Conservation (phyloP, 768 basidiomycete species). For the Pleurotus citrinopileatus region DNA sequence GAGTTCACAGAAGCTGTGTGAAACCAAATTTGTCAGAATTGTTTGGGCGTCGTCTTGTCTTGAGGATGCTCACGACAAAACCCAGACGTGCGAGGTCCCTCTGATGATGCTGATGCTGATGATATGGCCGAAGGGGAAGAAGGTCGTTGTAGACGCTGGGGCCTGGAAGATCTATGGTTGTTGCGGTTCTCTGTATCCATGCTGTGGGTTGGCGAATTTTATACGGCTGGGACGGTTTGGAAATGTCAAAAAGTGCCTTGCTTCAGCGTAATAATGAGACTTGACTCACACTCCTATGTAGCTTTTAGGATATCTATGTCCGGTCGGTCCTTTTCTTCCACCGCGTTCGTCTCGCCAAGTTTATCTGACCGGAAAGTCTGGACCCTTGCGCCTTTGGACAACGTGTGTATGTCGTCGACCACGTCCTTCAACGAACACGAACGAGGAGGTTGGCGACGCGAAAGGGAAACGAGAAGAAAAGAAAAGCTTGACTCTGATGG, state of each 20-base stretch:
- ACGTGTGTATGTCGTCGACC: no score
- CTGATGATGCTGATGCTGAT: slow-evolving; percentile 9
- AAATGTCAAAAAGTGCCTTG: not conserved
- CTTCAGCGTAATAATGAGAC: not conserved
- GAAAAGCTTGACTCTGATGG: not conserved
- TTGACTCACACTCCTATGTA: not conserved
- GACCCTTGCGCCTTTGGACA: no score
- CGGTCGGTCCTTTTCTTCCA: slow-evolving; percentile 1
- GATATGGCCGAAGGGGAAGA: slow-evolving; percentile 5
- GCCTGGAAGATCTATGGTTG: not conserved
- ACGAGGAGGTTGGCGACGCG: not conserved
- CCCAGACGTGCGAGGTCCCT: not conserved
- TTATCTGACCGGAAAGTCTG: no score
- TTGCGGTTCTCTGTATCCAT: slow-evolving; percentile 6
- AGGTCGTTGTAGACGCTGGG: not conserved
- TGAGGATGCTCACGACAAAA: slow-evolving; percentile 8
- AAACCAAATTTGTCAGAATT: slow-evolving; percentile 6
- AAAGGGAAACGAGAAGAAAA: not conserved
- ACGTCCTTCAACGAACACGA: no score
- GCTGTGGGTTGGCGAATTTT: not conserved
- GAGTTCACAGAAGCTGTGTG: slow-evolving; percentile 6
- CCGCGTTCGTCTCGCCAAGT: no score
- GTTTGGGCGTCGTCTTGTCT: not conserved
- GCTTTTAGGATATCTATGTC: slow-evolving; percentile 5
- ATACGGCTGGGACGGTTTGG: not conserved